Conservation (phyloP, 495 filamentous ascomycete species). For the Tuber borchii region DNA sequence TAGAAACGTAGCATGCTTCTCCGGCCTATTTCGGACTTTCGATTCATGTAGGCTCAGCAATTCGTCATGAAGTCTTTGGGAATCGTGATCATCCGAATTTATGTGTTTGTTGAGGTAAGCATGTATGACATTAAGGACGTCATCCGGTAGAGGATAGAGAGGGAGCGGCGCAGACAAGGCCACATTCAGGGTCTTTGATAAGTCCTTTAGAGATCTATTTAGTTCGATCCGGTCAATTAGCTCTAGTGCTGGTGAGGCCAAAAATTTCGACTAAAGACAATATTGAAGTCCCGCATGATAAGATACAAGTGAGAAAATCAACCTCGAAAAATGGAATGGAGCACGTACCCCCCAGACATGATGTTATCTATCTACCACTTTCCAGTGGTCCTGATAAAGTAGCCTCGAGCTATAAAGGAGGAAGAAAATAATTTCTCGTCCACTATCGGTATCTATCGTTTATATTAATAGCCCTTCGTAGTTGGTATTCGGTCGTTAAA, state of each 20-base stretch:
- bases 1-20: constrained; percentile 57
- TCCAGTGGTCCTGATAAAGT: neutral
- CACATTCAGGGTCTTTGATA: constrained; percentile 53
- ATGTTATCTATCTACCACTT: constrained; percentile 9
- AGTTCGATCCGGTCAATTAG: neutral
- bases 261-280: neutral
- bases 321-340: constrained; percentile 16
- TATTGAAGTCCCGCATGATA: neutral
- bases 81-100: constrained; percentile 54
- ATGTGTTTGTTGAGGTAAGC: constrained; percentile 57
- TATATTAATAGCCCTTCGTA: neutral
- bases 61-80: constrained; percentile 61
- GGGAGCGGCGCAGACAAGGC: constrained; percentile 49
- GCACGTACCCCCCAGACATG: constrained; percentile 37
- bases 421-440: neutral
- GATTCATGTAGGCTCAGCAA: constrained; percentile 56
- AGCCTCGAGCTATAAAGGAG: neutral
- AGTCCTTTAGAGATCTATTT: constrained; percentile 55
- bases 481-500: neutral
- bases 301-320: constrained; percentile 8
- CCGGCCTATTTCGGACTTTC: constrained; percentile 50
- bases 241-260: neutral
- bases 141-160: constrained; percentile 56
- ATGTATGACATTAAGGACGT: constrained; percentile 53
- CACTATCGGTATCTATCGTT: neutral